These are phyloP conservation scores for Psilocybe mexicana DNA, from an alignment of 1,284 basidiomycete genomes.

Conservation along the genomic window DNA sequence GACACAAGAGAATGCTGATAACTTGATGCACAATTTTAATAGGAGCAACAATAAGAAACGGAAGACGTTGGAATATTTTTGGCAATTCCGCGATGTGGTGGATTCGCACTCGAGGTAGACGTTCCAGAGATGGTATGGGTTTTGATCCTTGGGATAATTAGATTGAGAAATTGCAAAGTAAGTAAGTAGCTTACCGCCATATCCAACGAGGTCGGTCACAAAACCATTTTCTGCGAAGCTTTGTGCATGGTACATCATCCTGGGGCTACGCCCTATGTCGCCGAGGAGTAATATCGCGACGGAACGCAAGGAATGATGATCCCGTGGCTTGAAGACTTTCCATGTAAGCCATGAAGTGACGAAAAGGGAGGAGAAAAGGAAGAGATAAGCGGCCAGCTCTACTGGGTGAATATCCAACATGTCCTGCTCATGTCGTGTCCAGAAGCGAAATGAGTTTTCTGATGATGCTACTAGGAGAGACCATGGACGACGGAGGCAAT, in stretches of 20 bases:
- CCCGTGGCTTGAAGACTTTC: constrained; percentile 34
- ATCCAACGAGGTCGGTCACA: constrained; percentile 84
- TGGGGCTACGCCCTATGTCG: constrained; percentile 92
- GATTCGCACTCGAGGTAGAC: constrained; percentile 63
- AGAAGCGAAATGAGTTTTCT: not conserved
- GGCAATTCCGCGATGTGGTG: constrained; percentile 72
- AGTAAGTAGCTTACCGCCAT: constrained; percentile 61
- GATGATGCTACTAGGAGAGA: no score
- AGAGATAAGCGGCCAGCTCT: constrained; percentile 6
- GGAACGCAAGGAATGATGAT: constrained; percentile 54
- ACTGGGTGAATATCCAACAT: not conserved
- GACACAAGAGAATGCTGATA: constrained; percentile 58
- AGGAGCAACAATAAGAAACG: constrained; percentile 81
- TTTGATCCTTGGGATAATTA: constrained; percentile 58
- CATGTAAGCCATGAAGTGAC: constrained; percentile 31
- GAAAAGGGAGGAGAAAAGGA: constrained; percentile 19
- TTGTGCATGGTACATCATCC: constrained; percentile 99
- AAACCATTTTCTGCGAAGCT: constrained; percentile 86
- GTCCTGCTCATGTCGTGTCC: constrained; percentile 1
- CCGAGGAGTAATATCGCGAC: constrained; percentile 92
- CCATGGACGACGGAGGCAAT: no score
- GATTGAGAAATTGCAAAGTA: not conserved
- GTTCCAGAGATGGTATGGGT: constrained; percentile 69
- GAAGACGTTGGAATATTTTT: constrained; percentile 49
- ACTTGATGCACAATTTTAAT: constrained; percentile 80